Percentiles rank a stretch among this genome's conserved stretches.
These are phyloP conservation scores for Trifolium dubium DNA, from an alignment of 306 rosid species.

Conservation along the genomic window DNA sequence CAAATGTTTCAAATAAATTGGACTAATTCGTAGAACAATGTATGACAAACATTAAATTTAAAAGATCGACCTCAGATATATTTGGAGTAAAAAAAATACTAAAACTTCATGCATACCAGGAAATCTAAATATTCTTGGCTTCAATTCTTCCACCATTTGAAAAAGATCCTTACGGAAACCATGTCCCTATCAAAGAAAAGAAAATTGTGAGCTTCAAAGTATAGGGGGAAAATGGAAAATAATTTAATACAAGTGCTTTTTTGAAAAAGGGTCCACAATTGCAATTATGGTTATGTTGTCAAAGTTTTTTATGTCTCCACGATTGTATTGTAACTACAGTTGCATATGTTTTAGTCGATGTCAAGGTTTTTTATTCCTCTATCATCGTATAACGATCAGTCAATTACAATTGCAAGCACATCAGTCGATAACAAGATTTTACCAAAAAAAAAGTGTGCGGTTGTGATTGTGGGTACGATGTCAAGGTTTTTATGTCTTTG, in stretches of 20 bases:
- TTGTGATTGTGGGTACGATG: neutral
- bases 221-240: neutral
- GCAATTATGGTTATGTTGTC: neutral
- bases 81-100: neutral
- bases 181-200: conserved; percentile 59
- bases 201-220: neutral
- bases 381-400: neutral
- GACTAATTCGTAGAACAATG: too few relatives aligned
- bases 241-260: neutral
- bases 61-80: too few relatives aligned
- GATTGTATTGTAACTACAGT: too few relatives aligned
- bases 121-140: conserved; percentile 74
- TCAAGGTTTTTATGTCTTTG: neutral
- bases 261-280: neutral
- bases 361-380: neutral
- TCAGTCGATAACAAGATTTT: neutral
- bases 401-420: neutral
- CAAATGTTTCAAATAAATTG: too few relatives aligned
- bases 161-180: conserved; percentile 73
- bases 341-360: neutral
- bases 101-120: conserved; percentile 57
- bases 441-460: neutral
- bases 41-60: too few relatives aligned
- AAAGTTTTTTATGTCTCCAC: too few relatives aligned
- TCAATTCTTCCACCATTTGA: conserved; percentile 56